These are phyloP conservation scores for Breviolum minutum DNA, from an alignment of 73 alveolate genomes.

Conservation along the genomic window DNA sequence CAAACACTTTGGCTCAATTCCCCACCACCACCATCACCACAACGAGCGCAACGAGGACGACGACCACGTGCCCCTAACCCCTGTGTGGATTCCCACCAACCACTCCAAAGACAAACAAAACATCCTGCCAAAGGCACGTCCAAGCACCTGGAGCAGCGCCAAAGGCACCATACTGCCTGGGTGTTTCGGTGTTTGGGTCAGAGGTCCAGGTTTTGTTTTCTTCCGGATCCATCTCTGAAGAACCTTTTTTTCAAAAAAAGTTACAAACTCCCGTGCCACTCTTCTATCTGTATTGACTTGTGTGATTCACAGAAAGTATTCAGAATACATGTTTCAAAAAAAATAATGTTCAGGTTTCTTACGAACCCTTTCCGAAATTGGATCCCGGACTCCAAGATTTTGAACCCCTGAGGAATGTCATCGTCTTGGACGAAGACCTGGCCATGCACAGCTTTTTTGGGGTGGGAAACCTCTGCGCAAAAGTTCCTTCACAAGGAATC, in stretches of 20 bases:
- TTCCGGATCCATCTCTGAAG: background rate
- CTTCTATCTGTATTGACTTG: too few relatives aligned
- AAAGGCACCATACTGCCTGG: slow-evolving; percentile 78
- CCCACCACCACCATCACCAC: too few relatives aligned
- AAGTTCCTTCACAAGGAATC: background rate
- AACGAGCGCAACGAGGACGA: too few relatives aligned
- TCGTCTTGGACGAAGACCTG: slow-evolving; percentile 95
- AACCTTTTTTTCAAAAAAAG: too few relatives aligned
- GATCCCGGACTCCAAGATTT: slow-evolving; percentile 48
- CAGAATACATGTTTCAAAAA: too few relatives aligned
- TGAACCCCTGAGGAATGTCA: slow-evolving; percentile 74
- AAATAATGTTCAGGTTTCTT: too few relatives aligned
- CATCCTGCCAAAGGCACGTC: slow-evolving; percentile 33
- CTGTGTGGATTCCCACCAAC: too few relatives aligned
- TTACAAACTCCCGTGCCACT: too few relatives aligned
- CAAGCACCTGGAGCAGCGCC: slow-evolving; percentile 93
- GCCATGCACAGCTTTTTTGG: background rate
- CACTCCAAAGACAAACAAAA: too few relatives aligned
- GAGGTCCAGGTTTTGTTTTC: background rate
- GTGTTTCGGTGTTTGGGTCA: background rate
- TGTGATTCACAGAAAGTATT: too few relatives aligned
- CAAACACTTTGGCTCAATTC: too few relatives aligned
- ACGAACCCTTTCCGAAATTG: background rate
- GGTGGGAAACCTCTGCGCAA: background rate
- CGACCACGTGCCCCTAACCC: too few relatives aligned